Conservation (phyloP, 2,329 filamentous ascomycete genomes). For the Trichoderma sp. region DNA sequence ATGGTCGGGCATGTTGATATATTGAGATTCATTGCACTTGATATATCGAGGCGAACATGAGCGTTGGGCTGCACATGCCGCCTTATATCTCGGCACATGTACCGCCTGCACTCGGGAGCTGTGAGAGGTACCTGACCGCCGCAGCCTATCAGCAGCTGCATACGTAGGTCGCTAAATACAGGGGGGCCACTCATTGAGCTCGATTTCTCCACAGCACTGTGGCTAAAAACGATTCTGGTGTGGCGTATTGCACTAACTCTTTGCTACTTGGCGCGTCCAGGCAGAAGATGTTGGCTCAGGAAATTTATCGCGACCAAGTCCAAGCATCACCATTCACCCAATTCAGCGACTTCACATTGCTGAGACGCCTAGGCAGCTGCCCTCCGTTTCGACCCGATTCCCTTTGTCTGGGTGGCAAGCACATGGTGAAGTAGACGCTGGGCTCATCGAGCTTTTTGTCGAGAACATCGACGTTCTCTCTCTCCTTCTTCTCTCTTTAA, state of each 20-base stretch:
- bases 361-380: constrained; percentile 24
- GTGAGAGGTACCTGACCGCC: not conserved
- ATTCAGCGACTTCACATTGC: constrained; percentile 28
- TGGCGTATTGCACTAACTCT: constrained; percentile 20
- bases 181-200: not conserved
- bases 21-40: constrained; percentile 11
- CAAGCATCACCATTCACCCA: constrained; percentile 22
- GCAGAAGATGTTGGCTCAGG: constrained; percentile 30
- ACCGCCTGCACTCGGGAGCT: not conserved
- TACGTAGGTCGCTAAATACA: not conserved
- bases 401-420: constrained; percentile 26
- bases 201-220: constrained; percentile 11
- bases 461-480: constrained; percentile 38
- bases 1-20: constrained; percentile 31
- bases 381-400: constrained; percentile 20
- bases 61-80: not conserved
- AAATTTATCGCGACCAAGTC: constrained; percentile 38
- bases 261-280: constrained; percentile 17
- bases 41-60: not conserved
- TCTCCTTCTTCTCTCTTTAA: constrained; percentile 28
- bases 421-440: constrained; percentile 36
- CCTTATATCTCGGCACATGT: not conserved
- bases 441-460: constrained; percentile 38
- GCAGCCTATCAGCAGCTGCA: not conserved
- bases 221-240: constrained; percentile 12